A percentile compares a stretch with the other conserved stretches of the same genome.
Conservation (phyloP, 148 eudicot genomes). For the Simmondsia chinensis region DNA sequence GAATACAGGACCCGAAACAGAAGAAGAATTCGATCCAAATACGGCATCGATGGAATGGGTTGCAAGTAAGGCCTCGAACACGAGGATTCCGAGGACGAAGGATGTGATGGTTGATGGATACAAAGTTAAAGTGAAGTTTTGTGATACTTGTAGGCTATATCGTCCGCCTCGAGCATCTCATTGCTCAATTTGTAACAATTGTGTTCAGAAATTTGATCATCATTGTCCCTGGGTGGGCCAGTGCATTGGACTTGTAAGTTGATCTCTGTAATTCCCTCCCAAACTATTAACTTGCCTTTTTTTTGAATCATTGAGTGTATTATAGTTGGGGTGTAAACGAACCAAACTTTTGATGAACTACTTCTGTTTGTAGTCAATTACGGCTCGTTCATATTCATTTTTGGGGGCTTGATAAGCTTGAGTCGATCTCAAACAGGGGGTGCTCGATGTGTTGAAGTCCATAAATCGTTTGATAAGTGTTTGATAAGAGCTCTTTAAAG, state of each 20-base stretch:
- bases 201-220: constrained; percentile 87
- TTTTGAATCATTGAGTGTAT: too few relatives aligned
- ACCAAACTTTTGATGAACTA: not conserved
- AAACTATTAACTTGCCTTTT: not conserved
- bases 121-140: constrained; percentile 61
- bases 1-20: constrained; percentile 30
- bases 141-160: constrained; percentile 78
- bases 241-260: constrained; percentile 81
- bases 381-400: too few relatives aligned
- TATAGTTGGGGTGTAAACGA: not conserved
- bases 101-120: constrained; percentile 61
- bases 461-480: too few relatives aligned
- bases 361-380: too few relatives aligned
- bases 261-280: not conserved
- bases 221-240: constrained; percentile 99
- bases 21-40: constrained; percentile 22
- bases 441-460: too few relatives aligned
- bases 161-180: constrained; percentile 92
- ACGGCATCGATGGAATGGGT: constrained; percentile 46
- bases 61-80: constrained; percentile 20
- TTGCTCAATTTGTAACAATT: constrained; percentile 91
- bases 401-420: too few relatives aligned
- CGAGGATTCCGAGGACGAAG: constrained; percentile 58
- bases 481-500: too few relatives aligned
- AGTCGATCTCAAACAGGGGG: too few relatives aligned